These are phyloP conservation scores for Vaccinium corymbosum DNA, from an alignment of 148 eudicot genomes.

Conservation along the genomic window DNA sequence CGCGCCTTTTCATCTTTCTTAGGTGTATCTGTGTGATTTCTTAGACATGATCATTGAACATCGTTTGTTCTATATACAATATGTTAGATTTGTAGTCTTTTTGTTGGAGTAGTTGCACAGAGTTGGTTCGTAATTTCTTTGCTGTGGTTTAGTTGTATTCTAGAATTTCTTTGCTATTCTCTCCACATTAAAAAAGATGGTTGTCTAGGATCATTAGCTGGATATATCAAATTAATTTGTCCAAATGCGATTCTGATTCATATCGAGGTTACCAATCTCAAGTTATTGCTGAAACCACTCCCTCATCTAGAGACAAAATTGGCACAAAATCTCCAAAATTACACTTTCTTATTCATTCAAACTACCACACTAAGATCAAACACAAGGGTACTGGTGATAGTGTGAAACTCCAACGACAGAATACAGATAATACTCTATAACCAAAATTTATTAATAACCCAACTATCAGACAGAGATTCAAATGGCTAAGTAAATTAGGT, in stretches of 20 bases:
- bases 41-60: background rate
- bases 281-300: background rate
- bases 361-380: background rate
- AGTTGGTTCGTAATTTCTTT: background rate
- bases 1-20: background rate
- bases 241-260: background rate
- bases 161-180: background rate
- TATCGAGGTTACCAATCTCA: background rate
- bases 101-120: background rate
- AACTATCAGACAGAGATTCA: background rate
- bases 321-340: background rate
- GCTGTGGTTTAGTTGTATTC: background rate
- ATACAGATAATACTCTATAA: background rate
- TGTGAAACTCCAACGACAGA: background rate
- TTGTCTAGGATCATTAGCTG: background rate
- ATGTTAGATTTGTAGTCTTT: background rate
- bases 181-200: background rate
- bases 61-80: no score
- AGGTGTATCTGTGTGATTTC: background rate
- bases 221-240: background rate
- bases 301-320: background rate
- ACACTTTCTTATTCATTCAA: background rate
- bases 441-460: background rate
- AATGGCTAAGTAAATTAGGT: background rate
- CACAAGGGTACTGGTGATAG: background rate